Percentiles rank a stretch among this genome's conserved stretches.
These are phyloP conservation scores for Lasiosphaeria ovina DNA, from an alignment of 495 filamentous ascomycete genomes.

Conservation along the genomic window DNA sequence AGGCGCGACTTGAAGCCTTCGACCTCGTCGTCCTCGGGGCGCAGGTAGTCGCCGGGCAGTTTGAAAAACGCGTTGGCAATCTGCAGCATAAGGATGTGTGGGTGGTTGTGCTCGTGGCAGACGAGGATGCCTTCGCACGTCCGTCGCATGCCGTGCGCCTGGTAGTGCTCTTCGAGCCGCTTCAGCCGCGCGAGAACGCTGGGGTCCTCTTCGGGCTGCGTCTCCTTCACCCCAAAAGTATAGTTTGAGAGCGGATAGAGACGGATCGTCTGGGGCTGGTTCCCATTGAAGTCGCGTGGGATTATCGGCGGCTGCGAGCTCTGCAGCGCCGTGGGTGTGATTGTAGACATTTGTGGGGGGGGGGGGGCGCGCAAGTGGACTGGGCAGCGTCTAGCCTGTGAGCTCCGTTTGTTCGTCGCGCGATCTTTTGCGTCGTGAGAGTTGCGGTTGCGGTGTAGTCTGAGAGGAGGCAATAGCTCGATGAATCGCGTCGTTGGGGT, in stretches of 20 bases:
- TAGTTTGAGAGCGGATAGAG: slow-evolving; percentile 97
- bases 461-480: too few relatives aligned
- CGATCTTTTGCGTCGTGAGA: background rate
- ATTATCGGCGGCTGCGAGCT: slow-evolving; percentile 73
- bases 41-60: slow-evolving; percentile 94
- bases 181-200: slow-evolving; percentile 89
- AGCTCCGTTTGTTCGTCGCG: background rate
- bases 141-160: slow-evolving; percentile 87
- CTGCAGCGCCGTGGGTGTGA: slow-evolving; percentile 65
- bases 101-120: slow-evolving; percentile 98
- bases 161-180: slow-evolving; percentile 91
- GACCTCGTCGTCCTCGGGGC: slow-evolving; percentile 83
- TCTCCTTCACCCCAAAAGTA: slow-evolving; percentile 97
- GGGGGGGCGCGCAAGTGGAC: background rate
- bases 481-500: too few relatives aligned
- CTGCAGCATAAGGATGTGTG: slow-evolving; percentile 96
- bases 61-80: slow-evolving; percentile 99
- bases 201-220: slow-evolving; percentile 95
- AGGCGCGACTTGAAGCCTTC: slow-evolving; percentile 88
- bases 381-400: too few relatives aligned
- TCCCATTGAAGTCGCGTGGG: slow-evolving; percentile 78
- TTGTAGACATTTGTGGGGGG: slow-evolving; percentile 65
- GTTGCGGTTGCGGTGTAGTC: too few relatives aligned
- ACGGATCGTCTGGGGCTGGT: slow-evolving; percentile 87
- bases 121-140: slow-evolving; percentile 96